These are phyloP conservation scores for Erythrobasidium hasegawianum DNA, from an alignment of 1,284 basidiomycete species.

Conservation along the genomic window DNA sequence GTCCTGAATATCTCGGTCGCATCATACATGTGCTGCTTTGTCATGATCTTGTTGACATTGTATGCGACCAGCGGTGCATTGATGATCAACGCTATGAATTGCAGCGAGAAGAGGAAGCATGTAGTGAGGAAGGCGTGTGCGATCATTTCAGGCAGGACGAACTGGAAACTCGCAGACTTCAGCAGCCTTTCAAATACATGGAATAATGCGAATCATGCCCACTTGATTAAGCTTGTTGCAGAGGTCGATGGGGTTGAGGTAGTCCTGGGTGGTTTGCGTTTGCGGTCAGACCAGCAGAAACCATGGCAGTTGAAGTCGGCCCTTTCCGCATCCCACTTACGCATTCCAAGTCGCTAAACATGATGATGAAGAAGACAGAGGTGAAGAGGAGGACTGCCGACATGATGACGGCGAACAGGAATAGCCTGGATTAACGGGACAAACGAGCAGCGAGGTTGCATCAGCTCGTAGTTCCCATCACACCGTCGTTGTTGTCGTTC, in stretches of 20 bases:
- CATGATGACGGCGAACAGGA: constrained; percentile 87
- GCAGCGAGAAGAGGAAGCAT: constrained; percentile 81
- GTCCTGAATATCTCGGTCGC: constrained; percentile 99
- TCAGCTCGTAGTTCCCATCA: background rate
- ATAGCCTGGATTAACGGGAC: constrained; percentile 59
- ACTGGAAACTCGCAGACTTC: constrained; percentile 57
- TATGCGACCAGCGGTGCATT: constrained; percentile 86
- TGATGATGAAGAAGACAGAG: constrained; percentile 99
- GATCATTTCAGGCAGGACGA: constrained; percentile 93
- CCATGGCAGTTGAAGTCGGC: too few species aligned
- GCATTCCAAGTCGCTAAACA: constrained; percentile 95
- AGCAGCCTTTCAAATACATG: background rate
- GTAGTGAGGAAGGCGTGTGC: constrained; percentile 86
- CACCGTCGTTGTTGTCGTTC: too few species aligned
- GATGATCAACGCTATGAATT: constrained; percentile 90
- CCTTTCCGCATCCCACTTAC: constrained; percentile 47
- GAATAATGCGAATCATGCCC: background rate
- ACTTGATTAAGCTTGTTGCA: constrained; percentile 99
- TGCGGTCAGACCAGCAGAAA: background rate
- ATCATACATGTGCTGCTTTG: constrained; percentile 96
- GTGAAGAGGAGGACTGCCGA: constrained; percentile 89
- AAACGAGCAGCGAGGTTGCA: constrained; percentile 1
- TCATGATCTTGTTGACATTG: constrained; percentile 91
- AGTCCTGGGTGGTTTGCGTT: constrained; percentile 55
- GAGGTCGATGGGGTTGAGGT: constrained; percentile 99